Conservation (phyloP, 768 basidiomycete genomes). For the Russula abietina region DNA sequence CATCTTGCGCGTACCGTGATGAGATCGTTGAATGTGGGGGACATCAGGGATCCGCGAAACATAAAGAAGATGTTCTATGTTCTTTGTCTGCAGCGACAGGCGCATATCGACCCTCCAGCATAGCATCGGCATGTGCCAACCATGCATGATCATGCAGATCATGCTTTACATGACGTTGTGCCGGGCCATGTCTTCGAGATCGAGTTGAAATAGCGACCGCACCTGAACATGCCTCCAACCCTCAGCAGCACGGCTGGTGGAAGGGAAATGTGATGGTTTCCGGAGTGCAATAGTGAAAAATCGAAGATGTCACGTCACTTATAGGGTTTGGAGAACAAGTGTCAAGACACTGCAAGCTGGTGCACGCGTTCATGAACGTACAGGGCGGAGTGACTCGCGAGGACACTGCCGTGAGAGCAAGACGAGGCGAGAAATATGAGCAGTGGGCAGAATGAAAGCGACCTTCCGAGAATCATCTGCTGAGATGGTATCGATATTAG, state of each 20-base stretch:
- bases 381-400: constrained; percentile 65
- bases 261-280: constrained; percentile 53
- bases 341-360: too few species aligned
- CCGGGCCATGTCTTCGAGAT: constrained; percentile 47
- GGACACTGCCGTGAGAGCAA: constrained; percentile 64
- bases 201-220: constrained; percentile 33
- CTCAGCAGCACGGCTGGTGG: constrained; percentile 52
- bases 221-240: constrained; percentile 25
- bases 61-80: constrained; percentile 33
- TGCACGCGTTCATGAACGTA: constrained; percentile 32
- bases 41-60: constrained; percentile 27
- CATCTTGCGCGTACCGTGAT: constrained; percentile 46
- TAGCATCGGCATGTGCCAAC: constrained; percentile 44
- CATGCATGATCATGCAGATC: too few species aligned
- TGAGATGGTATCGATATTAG: too few species aligned
- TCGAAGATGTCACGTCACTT: too few species aligned
- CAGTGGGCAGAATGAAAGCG: constrained; percentile 3
- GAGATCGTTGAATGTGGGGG: constrained; percentile 44
- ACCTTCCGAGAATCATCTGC: too few species aligned
- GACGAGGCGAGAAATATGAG: constrained; percentile 55
- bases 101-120: constrained; percentile 34
- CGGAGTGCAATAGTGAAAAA: constrained; percentile 43
- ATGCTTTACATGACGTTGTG: constrained; percentile 58
- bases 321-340: too few species aligned
- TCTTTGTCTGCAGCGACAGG: constrained; percentile 36